These are phyloP conservation scores for Candida multigemmis DNA, from an alignment of 805 yeast genomes.

Conservation along the genomic window DNA sequence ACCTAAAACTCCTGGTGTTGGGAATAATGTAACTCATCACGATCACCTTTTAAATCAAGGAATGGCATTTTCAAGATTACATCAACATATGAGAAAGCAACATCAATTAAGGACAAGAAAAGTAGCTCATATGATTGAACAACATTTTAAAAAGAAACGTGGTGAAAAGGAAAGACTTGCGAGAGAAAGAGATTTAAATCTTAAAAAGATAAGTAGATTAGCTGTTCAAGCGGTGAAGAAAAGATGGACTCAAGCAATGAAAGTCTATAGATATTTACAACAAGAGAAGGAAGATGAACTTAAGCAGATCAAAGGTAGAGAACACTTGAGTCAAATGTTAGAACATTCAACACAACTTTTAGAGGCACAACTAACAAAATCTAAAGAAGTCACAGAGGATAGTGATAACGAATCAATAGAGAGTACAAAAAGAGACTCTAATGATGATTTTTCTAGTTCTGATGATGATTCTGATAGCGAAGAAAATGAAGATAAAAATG, in stretches of 20 bases:
- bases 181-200: slow-evolving; percentile 65
- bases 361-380: slow-evolving; percentile 67
- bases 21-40: slow-evolving; percentile 41
- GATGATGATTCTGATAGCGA: slow-evolving; percentile 12
- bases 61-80: slow-evolving; percentile 55
- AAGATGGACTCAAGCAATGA: slow-evolving; percentile 86
- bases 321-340: slow-evolving; percentile 77
- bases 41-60: slow-evolving; percentile 79
- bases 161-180: slow-evolving; percentile 83
- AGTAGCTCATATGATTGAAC: slow-evolving; percentile 75
- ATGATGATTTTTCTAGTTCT: slow-evolving; percentile 6
- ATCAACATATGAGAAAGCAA: slow-evolving; percentile 54
- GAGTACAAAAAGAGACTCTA: slow-evolving; percentile 6
- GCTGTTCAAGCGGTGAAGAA: slow-evolving; percentile 80
- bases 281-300: slow-evolving; percentile 72
- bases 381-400: slow-evolving; percentile 15
- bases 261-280: slow-evolving; percentile 65
- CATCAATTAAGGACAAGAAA: slow-evolving; percentile 63
- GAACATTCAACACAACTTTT: slow-evolving; percentile 86
- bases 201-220: slow-evolving; percentile 64
- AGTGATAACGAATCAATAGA: slow-evolving; percentile 11
- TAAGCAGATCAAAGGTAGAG: slow-evolving; percentile 73
- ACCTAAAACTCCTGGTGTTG: slow-evolving; percentile 35
- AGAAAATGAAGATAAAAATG: slow-evolving; percentile 14
- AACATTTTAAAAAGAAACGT: slow-evolving; percentile 73